These are phyloP conservation scores for Magnusiomyces suaveolens DNA, from an alignment of 1,139 yeast genomes.

Conservation along the genomic window DNA sequence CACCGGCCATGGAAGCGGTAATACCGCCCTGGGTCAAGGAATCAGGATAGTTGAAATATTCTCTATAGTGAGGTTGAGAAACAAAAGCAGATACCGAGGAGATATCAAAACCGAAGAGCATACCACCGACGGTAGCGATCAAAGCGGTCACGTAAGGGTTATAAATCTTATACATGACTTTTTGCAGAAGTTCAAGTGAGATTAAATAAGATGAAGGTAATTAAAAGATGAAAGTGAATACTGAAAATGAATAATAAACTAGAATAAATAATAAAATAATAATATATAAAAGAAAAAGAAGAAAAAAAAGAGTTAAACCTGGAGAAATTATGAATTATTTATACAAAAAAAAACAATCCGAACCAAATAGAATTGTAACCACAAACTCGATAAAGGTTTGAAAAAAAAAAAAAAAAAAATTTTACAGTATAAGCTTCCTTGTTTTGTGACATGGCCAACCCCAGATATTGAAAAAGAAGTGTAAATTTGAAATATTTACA, in stretches of 20 bases:
- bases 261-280: not conserved
- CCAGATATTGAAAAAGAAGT: too few species aligned
- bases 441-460: not conserved
- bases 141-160: conserved; percentile 33
- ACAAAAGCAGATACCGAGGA: conserved; percentile 84
- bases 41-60: conserved; percentile 29
- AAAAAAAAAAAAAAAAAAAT: not conserved
- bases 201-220: not conserved
- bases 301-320: not conserved
- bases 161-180: conserved; percentile 22
- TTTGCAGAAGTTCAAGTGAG: not conserved
- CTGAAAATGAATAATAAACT: not conserved
- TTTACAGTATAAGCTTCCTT: not conserved
- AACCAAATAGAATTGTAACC: not conserved
- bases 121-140: conserved; percentile 82
- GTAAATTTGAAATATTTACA: too few species aligned
- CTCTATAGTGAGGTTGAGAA: conserved; percentile 54
- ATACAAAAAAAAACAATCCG: not conserved
- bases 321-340: not conserved
- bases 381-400: not conserved
- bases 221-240: not conserved
- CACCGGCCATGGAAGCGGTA: conserved; percentile 91
- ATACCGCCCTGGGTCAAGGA: conserved; percentile 67
- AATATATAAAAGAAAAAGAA: not conserved
- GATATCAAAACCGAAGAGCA: conserved; percentile 91